Evolutionary conservation across 352 stramenopile species (phyloP).

Genomic region (Phytophthora syringae): DNA sequence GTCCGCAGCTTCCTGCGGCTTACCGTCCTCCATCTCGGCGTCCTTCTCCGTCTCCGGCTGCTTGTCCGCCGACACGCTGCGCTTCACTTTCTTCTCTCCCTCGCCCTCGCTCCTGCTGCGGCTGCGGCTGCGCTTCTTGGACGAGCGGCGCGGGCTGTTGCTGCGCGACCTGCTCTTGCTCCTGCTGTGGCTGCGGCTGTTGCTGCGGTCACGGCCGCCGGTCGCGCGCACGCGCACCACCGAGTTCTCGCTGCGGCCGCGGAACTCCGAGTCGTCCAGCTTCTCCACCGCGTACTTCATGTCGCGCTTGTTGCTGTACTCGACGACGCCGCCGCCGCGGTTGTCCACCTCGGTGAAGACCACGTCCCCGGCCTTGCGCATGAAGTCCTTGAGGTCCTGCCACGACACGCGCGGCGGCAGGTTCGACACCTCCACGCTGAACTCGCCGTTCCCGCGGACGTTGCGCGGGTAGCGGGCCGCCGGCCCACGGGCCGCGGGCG

Average conservation of each 20-base stretch:
- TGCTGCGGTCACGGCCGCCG: constrained; percentile 30
- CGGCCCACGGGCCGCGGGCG: constrained; percentile 17
- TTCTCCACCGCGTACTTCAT: constrained; percentile 75
- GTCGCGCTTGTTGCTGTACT: constrained; percentile 75
- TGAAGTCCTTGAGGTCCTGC: constrained; percentile 80
- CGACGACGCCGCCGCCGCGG: constrained; percentile 65
- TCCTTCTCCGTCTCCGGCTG: constrained; percentile 29
- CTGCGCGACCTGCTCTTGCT: constrained; percentile 52
- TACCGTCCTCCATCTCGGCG: constrained; percentile 19
- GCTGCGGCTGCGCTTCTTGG: constrained; percentile 46
- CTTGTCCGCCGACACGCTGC: constrained; percentile 43
- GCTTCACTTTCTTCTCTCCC: constrained; percentile 41
- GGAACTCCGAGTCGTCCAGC: constrained; percentile 69
- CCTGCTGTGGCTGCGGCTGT: constrained; percentile 47
- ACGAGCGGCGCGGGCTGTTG: constrained; percentile 43
- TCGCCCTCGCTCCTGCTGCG: constrained; percentile 40
- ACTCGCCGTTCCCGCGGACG: constrained; percentile 64
- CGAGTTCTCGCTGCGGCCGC: constrained; percentile 52
- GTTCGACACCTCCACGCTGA: constrained; percentile 57
- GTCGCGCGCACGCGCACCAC: constrained; percentile 57
- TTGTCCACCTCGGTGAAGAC: constrained; percentile 74
- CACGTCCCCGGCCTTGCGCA: constrained; percentile 71
- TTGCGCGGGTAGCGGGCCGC: constrained; percentile 47
- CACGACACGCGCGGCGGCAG: constrained; percentile 62
- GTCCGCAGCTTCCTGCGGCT: constrained; percentile 5